phyloP scores from a whole-genome alignment of 495 filamentous ascomycete genomes.

The Penicillium taxi region DNA sequence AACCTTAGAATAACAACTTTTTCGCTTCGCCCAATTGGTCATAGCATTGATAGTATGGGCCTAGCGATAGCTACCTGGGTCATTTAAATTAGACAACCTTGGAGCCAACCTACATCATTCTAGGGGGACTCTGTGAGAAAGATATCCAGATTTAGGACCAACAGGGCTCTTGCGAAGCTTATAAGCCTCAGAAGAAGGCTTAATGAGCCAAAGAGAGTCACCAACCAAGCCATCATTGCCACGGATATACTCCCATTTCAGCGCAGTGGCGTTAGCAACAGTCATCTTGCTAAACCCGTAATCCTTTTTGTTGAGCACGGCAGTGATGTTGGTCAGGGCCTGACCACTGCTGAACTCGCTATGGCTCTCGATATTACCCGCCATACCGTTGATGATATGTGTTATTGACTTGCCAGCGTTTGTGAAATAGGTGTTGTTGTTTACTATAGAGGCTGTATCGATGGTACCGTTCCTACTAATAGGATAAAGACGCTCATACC shows the following conservation, averaged over 20 bases:
- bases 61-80: no score
- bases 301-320: slow-evolving; percentile 37
- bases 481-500: slow-evolving; percentile 42
- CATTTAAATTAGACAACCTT: no score
- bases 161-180: no score
- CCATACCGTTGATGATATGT: slow-evolving; percentile 43
- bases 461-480: slow-evolving; percentile 29
- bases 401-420: slow-evolving; percentile 37
- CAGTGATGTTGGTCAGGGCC: slow-evolving; percentile 34
- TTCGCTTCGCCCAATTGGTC: no score
- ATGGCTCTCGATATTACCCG: slow-evolving; percentile 40
- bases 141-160: no score
- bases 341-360: slow-evolving; percentile 26
- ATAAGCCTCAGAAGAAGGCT: no score
- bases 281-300: slow-evolving; percentile 45
- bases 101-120: no score
- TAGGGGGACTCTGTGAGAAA: no score
- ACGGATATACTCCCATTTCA: slow-evolving; percentile 40
- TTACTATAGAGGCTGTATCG: slow-evolving; percentile 27
- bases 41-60: no score
- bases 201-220: slow-evolving; percentile 29
- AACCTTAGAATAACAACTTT: no score
- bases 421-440: slow-evolving; percentile 38
- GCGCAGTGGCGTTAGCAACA: slow-evolving; percentile 31
- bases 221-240: slow-evolving; percentile 36